These are phyloP conservation scores for Pulveroboletus ravenelii DNA, from an alignment of 768 basidiomycete species.

Conservation along the genomic window DNA sequence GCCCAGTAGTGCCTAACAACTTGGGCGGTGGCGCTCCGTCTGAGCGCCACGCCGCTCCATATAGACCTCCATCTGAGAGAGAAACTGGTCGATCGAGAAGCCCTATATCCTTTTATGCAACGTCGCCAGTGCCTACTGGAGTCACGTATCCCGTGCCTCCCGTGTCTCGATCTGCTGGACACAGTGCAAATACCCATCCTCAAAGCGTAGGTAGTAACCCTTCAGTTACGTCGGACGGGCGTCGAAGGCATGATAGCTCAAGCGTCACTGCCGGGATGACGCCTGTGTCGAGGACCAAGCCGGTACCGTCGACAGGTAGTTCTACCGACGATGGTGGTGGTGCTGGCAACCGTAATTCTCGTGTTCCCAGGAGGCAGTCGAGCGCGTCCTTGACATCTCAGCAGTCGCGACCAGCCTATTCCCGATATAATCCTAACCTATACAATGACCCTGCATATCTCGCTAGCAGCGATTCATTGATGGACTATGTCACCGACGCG, in stretches of 20 bases:
- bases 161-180: conserved; percentile 22
- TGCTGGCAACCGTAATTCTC: conserved; percentile 1
- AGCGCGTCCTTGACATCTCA: conserved; percentile 22
- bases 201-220: conserved; percentile 10
- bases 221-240: conserved; percentile 24
- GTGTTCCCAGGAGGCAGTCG: conserved; percentile 19
- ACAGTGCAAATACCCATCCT: neutral
- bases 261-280: conserved; percentile 26
- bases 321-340: conserved; percentile 8
- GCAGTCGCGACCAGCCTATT: conserved; percentile 12
- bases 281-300: conserved; percentile 9
- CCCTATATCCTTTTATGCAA: conserved; percentile 22
- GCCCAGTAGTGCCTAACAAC: conserved; percentile 22
- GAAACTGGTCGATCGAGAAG: conserved; percentile 18
- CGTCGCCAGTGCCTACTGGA: conserved; percentile 23
- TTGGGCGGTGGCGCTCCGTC: conserved; percentile 4
- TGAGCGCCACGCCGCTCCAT: conserved; percentile 10
- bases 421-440: conserved; percentile 17
- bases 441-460: conserved; percentile 28
- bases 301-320: conserved; percentile 12
- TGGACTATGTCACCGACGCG: conserved; percentile 21
- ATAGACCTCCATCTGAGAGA: conserved; percentile 17
- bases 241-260: conserved; percentile 21
- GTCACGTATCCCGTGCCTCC: conserved; percentile 28
- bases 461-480: conserved; percentile 24